Conservation (phyloP, 352 stramenopile species). For the Blastocystis sp. region DNA sequence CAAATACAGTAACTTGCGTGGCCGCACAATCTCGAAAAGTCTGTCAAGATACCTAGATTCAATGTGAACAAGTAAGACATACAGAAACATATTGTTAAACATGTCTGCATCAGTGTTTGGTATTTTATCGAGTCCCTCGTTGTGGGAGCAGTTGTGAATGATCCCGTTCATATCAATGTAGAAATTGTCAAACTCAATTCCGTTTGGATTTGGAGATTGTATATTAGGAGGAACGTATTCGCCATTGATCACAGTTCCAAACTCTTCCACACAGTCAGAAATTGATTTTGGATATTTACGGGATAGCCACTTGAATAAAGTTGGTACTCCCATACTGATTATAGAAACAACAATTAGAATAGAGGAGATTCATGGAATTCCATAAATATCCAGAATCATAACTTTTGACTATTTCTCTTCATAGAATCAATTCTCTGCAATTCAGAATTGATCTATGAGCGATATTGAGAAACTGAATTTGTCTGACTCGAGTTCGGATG, state of each 20-base stretch:
- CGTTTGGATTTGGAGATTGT: constrained; percentile 82
- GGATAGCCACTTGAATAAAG: constrained; percentile 96
- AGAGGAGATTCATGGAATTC: background rate
- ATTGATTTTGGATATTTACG: constrained; percentile 98
- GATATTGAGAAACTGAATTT: background rate
- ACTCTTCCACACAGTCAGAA: constrained; percentile 77
- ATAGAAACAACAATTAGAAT: background rate
- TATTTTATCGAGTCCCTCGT: constrained; percentile 74
- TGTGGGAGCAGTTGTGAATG: constrained; percentile 96
- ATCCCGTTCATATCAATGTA: constrained; percentile 99
- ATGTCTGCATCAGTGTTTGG: constrained; percentile 93
- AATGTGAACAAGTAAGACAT: constrained; percentile 68
- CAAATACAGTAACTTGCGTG: constrained; percentile 85
- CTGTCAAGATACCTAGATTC: constrained; percentile 86
- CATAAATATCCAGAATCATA: background rate
- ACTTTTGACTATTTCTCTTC: background rate
- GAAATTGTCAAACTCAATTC: constrained; percentile 91
- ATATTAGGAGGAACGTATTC: constrained; percentile 74
- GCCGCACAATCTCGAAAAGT: constrained; percentile 85
- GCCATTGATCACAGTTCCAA: constrained; percentile 71
- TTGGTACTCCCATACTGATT: constrained; percentile 89
- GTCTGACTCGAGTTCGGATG: background rate
- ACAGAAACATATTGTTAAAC: constrained; percentile 85
- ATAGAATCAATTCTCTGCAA: background rate
- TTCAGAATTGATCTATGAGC: background rate